These are phyloP conservation scores for Sanghuangporus sanghuang DNA, from an alignment of 1,284 basidiomycete species.

Conservation along the genomic window DNA sequence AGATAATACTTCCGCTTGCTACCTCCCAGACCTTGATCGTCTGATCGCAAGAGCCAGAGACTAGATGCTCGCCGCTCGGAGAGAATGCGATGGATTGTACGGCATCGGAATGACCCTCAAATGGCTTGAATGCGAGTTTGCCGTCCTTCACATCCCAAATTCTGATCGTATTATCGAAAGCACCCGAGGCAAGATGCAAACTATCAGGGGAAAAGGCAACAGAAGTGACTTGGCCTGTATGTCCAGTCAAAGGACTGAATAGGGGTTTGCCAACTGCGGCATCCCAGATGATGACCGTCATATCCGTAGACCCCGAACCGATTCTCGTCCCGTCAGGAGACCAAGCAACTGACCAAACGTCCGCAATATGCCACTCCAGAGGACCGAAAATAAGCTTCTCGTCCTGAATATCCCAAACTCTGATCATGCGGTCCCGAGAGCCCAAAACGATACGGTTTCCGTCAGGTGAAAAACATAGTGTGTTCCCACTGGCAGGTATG, in stretches of 20 bases:
- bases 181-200: background rate
- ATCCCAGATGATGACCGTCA: slow-evolving; percentile 4
- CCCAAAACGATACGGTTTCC: slow-evolving; percentile 17
- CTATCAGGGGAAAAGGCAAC: slow-evolving; percentile 1
- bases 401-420: slow-evolving; percentile 16
- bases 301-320: background rate
- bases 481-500: slow-evolving; percentile 16
- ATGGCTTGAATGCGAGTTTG: background rate
- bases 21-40: slow-evolving; percentile 18
- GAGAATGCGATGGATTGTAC: slow-evolving; percentile 14
- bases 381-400: background rate
- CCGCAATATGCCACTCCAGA: slow-evolving; percentile 12
- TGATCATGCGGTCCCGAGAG: slow-evolving; percentile 13
- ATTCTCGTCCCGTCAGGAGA: slow-evolving; percentile 1
- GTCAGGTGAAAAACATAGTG: slow-evolving; percentile 17
- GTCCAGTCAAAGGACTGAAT: background rate
- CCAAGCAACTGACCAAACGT: slow-evolving; percentile 2
- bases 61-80: background rate
- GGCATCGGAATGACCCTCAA: slow-evolving; percentile 5
- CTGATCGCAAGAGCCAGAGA: slow-evolving; percentile 1
- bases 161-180: slow-evolving; percentile 10
- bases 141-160: slow-evolving; percentile 16
- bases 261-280: background rate
- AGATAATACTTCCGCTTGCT: background rate
- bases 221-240: background rate